Evolutionary conservation across 352 stramenopile genomes (phyloP).

Genomic region (Phytophthora pistaciae): DNA sequence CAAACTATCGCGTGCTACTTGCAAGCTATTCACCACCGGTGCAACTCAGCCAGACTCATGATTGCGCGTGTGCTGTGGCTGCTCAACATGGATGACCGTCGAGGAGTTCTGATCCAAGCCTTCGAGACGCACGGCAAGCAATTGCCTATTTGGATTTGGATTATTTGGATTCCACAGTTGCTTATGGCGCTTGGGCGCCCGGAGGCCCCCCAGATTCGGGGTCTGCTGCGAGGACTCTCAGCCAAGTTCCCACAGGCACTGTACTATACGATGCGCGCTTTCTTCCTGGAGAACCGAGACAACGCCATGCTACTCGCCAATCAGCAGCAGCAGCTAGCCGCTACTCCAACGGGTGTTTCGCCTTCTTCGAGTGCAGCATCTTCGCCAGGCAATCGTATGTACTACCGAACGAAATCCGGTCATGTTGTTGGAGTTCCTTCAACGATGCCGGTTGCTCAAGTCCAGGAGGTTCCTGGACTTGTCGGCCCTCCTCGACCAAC

Average conservation of each 20-base stretch:
- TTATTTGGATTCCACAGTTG: slow-evolving; percentile 98
- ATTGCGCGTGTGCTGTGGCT: slow-evolving; percentile 93
- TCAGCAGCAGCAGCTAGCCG: slow-evolving; percentile 38
- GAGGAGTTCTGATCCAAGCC: slow-evolving; percentile 77
- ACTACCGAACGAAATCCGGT: slow-evolving; percentile 86
- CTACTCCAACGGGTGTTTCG: slow-evolving; percentile 27
- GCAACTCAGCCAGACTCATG: slow-evolving; percentile 89
- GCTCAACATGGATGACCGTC: slow-evolving; percentile 89
- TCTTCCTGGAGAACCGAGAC: slow-evolving; percentile 98
- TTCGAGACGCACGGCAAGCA: slow-evolving; percentile 95
- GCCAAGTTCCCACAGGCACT: slow-evolving; percentile 97
- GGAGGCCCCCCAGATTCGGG: slow-evolving; percentile 91
- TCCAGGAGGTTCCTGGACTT: slow-evolving; percentile 80
- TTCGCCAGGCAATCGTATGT: slow-evolving; percentile 42
- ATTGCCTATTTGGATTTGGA: slow-evolving; percentile 98
- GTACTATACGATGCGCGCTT: slow-evolving; percentile 98
- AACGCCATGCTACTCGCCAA: slow-evolving; percentile 68
- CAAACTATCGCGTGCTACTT: slow-evolving; percentile 95
- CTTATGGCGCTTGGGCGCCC: slow-evolving; percentile 95
- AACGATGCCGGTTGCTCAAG: slow-evolving; percentile 58
- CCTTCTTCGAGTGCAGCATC: slow-evolving; percentile 35
- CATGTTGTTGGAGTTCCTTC: slow-evolving; percentile 81
- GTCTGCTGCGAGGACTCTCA: slow-evolving; percentile 80
- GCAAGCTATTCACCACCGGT: slow-evolving; percentile 93
- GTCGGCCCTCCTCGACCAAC: slow-evolving; percentile 70